A percentile compares a stretch with the other conserved stretches of the same genome.
Evolutionary conservation across 768 basidiomycete species (phyloP).

Genomic region (Suillus subalutaceus): DNA sequence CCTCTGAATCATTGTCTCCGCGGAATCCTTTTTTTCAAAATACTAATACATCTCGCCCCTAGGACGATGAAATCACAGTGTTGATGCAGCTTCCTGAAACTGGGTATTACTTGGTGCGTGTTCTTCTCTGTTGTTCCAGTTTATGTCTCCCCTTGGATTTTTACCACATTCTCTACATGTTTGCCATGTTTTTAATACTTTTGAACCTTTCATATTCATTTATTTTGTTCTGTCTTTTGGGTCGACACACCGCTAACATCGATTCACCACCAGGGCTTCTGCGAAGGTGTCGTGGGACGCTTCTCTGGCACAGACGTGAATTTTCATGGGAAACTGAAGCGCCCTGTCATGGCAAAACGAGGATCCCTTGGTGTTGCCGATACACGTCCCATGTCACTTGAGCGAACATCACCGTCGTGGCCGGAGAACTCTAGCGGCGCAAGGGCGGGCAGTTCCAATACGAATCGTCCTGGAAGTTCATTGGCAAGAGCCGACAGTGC

Average conservation of each 20-base stretch:
- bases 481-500: neutral
- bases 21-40: neutral
- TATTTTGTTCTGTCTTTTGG: constrained; percentile 2
- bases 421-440: neutral
- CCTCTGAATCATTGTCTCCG: neutral
- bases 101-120: constrained; percentile 64
- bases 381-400: constrained; percentile 1
- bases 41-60: neutral
- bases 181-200: neutral
- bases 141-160: neutral
- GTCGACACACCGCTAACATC: neutral
- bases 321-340: constrained; percentile 77
- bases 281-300: constrained; percentile 84
- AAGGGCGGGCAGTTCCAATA: constrained; percentile 4
- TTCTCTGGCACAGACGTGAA: constrained; percentile 66
- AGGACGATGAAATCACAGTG: constrained; percentile 83
- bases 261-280: constrained; percentile 61
- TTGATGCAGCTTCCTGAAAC: constrained; percentile 69
- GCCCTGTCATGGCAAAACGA: constrained; percentile 77
- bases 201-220: too few relatives aligned
- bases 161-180: neutral
- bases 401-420: constrained; percentile 4
- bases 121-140: constrained; percentile 8
- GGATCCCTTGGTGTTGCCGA: constrained; percentile 22
- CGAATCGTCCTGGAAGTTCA: constrained; percentile 3